phyloP scores from a whole-genome alignment of 225 moss, liverwort and hornwort genomes.

The Ulota crispa region DNA sequence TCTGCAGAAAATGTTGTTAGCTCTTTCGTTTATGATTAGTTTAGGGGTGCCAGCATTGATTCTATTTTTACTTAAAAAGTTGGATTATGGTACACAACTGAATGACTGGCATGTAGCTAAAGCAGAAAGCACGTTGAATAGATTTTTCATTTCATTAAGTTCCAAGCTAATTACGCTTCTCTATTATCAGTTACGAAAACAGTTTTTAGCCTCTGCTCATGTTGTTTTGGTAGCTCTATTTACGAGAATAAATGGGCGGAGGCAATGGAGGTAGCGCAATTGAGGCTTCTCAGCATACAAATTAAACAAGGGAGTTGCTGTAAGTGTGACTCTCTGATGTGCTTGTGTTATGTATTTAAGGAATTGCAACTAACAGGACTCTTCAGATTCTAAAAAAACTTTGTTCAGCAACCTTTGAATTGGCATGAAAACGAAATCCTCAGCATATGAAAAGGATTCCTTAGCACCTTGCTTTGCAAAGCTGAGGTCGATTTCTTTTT shows the following conservation, averaged over 20 bases:
- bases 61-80: not conserved
- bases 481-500: not conserved
- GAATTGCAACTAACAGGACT: not conserved
- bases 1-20: not conserved
- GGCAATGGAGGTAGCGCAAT: slow-evolving; percentile 50
- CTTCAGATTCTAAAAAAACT: not conserved
- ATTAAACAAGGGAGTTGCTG: slow-evolving; percentile 55
- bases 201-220: not conserved
- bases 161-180: not conserved
- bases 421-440: not conserved
- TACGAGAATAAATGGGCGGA: slow-evolving; percentile 70
- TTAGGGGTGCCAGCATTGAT: not conserved
- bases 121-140: not conserved
- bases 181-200: not conserved
- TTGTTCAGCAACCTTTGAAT: not conserved
- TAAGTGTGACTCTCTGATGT: slow-evolving; percentile 21
- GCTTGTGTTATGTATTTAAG: not conserved
- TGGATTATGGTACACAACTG: not conserved
- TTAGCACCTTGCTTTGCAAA: not conserved
- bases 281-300: slow-evolving; percentile 52
- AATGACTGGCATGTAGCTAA: not conserved
- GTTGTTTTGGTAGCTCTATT: slow-evolving; percentile 39
- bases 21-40: not conserved
- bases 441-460: not conserved
- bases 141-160: not conserved